Evolutionary conservation across 2,329 filamentous ascomycete species (phyloP), one percentile per base, ranked within the genome.

Genomic region (Nannizziopsis barbatae): DNA sequence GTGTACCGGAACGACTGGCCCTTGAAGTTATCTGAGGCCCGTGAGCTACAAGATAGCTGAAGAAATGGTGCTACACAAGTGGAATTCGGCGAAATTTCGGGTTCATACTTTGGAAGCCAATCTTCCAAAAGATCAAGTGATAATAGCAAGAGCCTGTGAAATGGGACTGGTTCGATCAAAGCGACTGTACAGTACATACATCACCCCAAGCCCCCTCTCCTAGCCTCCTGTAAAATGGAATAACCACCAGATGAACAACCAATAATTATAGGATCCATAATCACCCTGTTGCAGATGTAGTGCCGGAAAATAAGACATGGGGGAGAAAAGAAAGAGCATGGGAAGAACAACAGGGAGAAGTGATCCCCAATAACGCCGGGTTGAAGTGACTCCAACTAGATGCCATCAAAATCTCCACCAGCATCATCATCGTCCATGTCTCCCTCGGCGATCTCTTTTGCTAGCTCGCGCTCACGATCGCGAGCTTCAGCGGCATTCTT

Each of bases 401-500:
- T 87, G 60, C 87, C 90, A 61, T 96, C 92, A 68, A 95, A 96
- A 62, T 95, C 90, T 50, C 88, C 90, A 47, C 86, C 88, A 42
- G 93, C 83, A 71, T 96, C 92, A 62, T 95, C 92, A 60, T 95
- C 92, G 60, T 96, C 92, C 67, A 95, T 77, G 62, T 98, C 92
- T 15, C 90, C 92, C 57, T 96, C 92, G 69, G 95, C 87, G 63
- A 98, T 96, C 74, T 98, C 92, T 76, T 96, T 96, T 54, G 89
- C 92, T 75, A 98, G 80, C 70, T 98, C 92, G 14, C 92, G 79
- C 74, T 98, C 92, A 15, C 92, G 79, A 67, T 98, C 92, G 44
- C 92, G 79, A n/a, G 92, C 92, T 70, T 98, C 93, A 68, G 96
- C 90, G 0, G 92, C 92, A 60, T 94, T 96, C 78, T 95, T 96